phyloP scores from a whole-genome alignment of 2,329 filamentous ascomycete genomes.

The Diaporthe velutina region DNA sequence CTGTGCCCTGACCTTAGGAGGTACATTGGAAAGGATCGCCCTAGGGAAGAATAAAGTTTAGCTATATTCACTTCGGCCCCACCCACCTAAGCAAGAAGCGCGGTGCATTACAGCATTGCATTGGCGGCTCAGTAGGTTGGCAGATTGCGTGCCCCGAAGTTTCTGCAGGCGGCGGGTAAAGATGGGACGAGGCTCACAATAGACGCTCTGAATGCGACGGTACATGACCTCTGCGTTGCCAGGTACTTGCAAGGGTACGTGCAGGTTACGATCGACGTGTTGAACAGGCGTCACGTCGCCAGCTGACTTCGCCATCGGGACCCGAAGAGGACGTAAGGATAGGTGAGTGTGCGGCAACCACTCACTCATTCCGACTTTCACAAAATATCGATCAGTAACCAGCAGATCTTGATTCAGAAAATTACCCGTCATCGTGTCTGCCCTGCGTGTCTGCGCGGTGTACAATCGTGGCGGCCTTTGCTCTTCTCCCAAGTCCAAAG shows the following conservation, averaged over 20 bases:
- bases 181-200: constrained; percentile 11
- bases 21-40: neutral
- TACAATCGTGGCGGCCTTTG: neutral
- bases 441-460: neutral
- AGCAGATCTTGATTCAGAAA: neutral
- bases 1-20: constrained; percentile 5
- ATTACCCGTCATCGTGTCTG: neutral
- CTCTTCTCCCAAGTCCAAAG: neutral
- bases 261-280: neutral
- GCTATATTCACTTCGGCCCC: neutral
- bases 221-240: constrained; percentile 1
- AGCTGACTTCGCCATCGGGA: neutral
- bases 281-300: neutral
- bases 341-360: neutral
- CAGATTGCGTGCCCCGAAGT: constrained; percentile 26
- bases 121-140: constrained; percentile 36
- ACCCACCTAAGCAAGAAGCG: constrained; percentile 19
- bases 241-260: constrained; percentile 4
- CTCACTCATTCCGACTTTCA: neutral
- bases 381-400: neutral
- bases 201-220: constrained; percentile 16
- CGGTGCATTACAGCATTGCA: constrained; percentile 38
- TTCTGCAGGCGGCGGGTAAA: constrained; percentile 30
- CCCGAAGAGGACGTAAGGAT: neutral
- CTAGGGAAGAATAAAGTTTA: neutral